These are phyloP conservation scores for Geotrichum candidum DNA, from an alignment of 1,139 yeast species.

Conservation along the genomic window DNA sequence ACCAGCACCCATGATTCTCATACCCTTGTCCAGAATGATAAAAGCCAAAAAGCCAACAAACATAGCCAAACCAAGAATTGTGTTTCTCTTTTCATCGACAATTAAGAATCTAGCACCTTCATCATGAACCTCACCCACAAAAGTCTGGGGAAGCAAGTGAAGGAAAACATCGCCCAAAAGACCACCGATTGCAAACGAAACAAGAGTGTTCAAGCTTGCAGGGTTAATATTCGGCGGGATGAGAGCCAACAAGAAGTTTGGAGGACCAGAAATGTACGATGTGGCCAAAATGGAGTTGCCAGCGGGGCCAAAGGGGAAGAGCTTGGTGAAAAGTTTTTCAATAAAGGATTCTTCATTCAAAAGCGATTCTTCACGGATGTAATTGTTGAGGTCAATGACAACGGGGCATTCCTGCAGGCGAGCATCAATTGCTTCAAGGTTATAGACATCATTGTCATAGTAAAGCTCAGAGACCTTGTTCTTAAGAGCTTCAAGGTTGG, in stretches of 20 bases:
- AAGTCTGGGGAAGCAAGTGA: slow-evolving; percentile 60
- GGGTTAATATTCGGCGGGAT: slow-evolving; percentile 49
- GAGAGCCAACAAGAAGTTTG: slow-evolving; percentile 48
- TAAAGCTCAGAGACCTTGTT: slow-evolving; percentile 15
- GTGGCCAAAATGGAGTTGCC: slow-evolving; percentile 58
- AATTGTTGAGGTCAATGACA: slow-evolving; percentile 35
- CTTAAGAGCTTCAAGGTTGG: not conserved
- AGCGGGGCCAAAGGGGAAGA: slow-evolving; percentile 53
- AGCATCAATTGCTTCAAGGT: slow-evolving; percentile 32
- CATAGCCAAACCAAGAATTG: slow-evolving; percentile 46
- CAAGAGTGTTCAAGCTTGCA: slow-evolving; percentile 44
- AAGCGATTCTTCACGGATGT: slow-evolving; percentile 21
- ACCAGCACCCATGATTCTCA: slow-evolving; percentile 46
- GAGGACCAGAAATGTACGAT: slow-evolving; percentile 54
- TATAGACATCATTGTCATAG: slow-evolving; percentile 39
- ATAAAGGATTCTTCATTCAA: slow-evolving; percentile 29
- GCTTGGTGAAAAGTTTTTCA: slow-evolving; percentile 24
- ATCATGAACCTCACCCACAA: slow-evolving; percentile 46
- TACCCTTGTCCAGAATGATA: slow-evolving; percentile 49
- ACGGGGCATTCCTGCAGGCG: slow-evolving; percentile 34
- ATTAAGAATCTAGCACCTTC: slow-evolving; percentile 40
- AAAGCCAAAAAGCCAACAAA: slow-evolving; percentile 54
- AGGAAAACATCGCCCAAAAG: slow-evolving; percentile 62
- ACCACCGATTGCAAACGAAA: slow-evolving; percentile 67
- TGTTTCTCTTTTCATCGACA: slow-evolving; percentile 46